Evolutionary conservation across 306 rosid genomes (phyloP).

Genomic region (Castanospermum australe): DNA sequence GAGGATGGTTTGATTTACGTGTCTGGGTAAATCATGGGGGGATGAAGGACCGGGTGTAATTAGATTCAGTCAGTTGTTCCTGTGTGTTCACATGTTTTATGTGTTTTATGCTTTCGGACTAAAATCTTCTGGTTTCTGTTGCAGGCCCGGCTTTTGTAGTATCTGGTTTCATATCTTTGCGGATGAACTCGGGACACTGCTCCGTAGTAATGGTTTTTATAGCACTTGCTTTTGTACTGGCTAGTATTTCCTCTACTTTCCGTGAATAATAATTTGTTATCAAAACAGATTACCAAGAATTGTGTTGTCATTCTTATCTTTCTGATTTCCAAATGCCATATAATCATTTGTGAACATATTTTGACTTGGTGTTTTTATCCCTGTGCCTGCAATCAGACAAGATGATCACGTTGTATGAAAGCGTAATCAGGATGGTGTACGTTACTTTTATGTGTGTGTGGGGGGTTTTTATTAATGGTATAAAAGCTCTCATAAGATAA

Average conservation of each 20-base stretch:
- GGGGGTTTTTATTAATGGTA: no score
- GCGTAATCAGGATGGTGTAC: no score
- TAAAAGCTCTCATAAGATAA: no score
- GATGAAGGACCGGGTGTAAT: background rate
- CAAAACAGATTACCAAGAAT: background rate
- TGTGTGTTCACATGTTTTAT: background rate
- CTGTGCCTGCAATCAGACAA: background rate
- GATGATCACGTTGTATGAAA: no score
- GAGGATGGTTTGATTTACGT: background rate
- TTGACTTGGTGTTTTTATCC: no score
- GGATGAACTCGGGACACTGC: background rate
- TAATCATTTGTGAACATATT: background rate
- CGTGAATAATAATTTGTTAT: conserved; percentile 4
- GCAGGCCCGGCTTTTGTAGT: conserved; percentile 8
- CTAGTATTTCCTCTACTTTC: background rate
- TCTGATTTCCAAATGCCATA: background rate
- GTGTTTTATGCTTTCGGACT: background rate
- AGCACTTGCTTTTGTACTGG: background rate
- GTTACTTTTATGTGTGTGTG: background rate
- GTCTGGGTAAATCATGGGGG: background rate
- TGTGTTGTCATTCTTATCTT: background rate
- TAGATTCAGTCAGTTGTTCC: background rate
- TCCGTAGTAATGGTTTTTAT: background rate
- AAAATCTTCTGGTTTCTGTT: conserved; percentile 16
- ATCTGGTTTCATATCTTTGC: background rate